These are phyloP conservation scores for Aspergillus kassunensis DNA, from an alignment of 495 filamentous ascomycete species.

Conservation along the genomic window DNA sequence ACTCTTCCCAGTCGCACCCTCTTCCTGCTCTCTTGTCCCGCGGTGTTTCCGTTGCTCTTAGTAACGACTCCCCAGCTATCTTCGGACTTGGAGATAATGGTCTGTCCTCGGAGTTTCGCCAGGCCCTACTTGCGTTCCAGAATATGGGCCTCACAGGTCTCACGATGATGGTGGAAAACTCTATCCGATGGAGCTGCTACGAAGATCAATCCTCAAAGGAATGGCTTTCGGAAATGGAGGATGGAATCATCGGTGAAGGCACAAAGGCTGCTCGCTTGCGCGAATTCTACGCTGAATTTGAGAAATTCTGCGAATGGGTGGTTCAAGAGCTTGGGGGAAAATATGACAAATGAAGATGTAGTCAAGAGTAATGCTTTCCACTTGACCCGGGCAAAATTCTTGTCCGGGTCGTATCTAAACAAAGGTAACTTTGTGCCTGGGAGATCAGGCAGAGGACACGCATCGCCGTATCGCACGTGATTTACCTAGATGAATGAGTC, in stretches of 20 bases:
- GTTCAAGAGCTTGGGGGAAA: constrained; percentile 62
- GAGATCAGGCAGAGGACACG: too few relatives aligned
- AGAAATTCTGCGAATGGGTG: constrained; percentile 88
- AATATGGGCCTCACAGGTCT: constrained; percentile 69
- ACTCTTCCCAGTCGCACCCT: constrained; percentile 72
- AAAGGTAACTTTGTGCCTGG: too few relatives aligned
- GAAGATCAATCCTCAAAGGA: constrained; percentile 67
- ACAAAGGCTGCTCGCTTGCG: constrained; percentile 66
- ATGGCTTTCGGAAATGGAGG: constrained; percentile 67
- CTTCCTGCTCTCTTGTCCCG: constrained; percentile 80
- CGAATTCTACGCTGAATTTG: constrained; percentile 78
- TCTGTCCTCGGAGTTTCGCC: constrained; percentile 89
- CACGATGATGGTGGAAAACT: constrained; percentile 86
- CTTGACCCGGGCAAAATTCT: too few relatives aligned
- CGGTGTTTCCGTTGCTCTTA: constrained; percentile 62
- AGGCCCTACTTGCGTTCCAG: constrained; percentile 79
- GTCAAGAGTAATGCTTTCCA: too few relatives aligned
- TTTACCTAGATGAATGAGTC: too few relatives aligned
- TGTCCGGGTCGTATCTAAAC: too few relatives aligned
- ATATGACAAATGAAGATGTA: too few relatives aligned
- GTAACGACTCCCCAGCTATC: constrained; percentile 83
- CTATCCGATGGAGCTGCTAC: constrained; percentile 83
- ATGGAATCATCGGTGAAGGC: constrained; percentile 70
- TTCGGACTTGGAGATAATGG: constrained; percentile 72
- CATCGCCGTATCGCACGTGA: too few relatives aligned